These are phyloP conservation scores for Rhizophagus sp. DNA, from an alignment of 192 early-diverging fungal genomes.

Conservation along the genomic window DNA sequence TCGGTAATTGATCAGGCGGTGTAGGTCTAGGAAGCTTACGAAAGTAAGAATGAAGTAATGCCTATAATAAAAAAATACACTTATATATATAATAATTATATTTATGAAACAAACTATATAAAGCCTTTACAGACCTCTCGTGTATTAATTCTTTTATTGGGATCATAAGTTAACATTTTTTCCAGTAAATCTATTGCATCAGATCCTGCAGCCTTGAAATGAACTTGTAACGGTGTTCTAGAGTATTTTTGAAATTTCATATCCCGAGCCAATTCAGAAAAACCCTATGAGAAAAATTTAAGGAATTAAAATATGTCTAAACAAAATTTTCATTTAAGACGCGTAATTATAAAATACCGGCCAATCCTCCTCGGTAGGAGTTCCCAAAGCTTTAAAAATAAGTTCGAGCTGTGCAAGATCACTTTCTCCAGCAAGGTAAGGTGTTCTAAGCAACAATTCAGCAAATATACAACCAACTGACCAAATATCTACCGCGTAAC, in stretches of 20 bases:
- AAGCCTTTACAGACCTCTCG: constrained; percentile 57
- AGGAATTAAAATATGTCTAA: neutral
- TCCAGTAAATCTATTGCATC: constrained; percentile 89
- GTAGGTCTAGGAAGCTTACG: constrained; percentile 72
- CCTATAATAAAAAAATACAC: constrained; percentile 41
- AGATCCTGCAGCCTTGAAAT: constrained; percentile 82
- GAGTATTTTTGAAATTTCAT: constrained; percentile 75
- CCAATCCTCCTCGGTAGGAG: constrained; percentile 82
- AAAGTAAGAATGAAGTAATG: constrained; percentile 75
- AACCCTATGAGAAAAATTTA: constrained; percentile 46
- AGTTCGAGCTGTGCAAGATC: constrained; percentile 77
- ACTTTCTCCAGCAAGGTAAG: constrained; percentile 84
- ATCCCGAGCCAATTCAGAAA: constrained; percentile 70
- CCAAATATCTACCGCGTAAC: constrained; percentile 94
- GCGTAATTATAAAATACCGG: constrained; percentile 46
- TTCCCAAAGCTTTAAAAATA: constrained; percentile 80
- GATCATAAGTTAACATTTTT: constrained; percentile 85
- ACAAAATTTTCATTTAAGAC: neutral
- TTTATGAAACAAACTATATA: neutral
- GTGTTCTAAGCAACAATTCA: constrained; percentile 88
- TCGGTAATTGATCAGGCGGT: constrained; percentile 64
- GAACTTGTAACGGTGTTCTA: constrained; percentile 63
- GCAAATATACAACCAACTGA: constrained; percentile 98
- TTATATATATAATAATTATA: neutral
- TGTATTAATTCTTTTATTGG: constrained; percentile 76